Evolutionary conservation across 306 rosid species (phyloP).

Genomic region (Rosa rugosa): DNA sequence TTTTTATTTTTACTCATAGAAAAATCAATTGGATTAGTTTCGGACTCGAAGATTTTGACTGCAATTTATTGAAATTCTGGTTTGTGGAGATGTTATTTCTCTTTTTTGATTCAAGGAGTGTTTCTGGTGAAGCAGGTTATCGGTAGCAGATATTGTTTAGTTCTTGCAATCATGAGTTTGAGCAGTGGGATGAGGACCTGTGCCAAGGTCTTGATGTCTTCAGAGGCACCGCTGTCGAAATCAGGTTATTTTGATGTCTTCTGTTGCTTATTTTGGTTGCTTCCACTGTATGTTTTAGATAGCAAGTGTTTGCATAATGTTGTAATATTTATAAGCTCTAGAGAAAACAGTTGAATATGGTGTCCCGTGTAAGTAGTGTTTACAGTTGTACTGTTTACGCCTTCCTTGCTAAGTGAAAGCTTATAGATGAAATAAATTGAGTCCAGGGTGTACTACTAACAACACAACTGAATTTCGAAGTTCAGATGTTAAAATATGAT

Average conservation of each 20-base stretch:
- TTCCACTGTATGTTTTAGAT: neutral
- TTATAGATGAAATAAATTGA: too few relatives aligned
- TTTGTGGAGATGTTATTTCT: neutral
- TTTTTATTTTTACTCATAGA: neutral
- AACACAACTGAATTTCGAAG: neutral
- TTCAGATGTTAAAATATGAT: neutral
- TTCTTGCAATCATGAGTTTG: slow-evolving; percentile 9
- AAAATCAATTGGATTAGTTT: neutral
- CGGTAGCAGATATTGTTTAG: neutral
- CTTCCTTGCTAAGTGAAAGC: neutral
- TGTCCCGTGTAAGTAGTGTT: neutral
- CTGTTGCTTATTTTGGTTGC: neutral
- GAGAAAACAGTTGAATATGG: neutral
- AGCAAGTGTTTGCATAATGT: neutral
- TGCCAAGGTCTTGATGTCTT: slow-evolving; percentile 28
- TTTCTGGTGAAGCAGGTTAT: slow-evolving; percentile 4
- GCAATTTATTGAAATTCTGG: neutral
- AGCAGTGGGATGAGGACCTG: slow-evolving; percentile 30
- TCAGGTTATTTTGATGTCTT: slow-evolving; percentile 20
- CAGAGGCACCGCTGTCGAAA: slow-evolving; percentile 19
- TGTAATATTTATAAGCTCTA: neutral
- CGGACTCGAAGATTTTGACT: neutral
- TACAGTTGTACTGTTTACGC: neutral
- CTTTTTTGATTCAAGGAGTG: neutral
- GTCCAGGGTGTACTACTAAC: neutral